Base-by-base conservation (phyloP, 2,329 filamentous ascomycete species). In the Coniochaeta ligniaria region DNA sequence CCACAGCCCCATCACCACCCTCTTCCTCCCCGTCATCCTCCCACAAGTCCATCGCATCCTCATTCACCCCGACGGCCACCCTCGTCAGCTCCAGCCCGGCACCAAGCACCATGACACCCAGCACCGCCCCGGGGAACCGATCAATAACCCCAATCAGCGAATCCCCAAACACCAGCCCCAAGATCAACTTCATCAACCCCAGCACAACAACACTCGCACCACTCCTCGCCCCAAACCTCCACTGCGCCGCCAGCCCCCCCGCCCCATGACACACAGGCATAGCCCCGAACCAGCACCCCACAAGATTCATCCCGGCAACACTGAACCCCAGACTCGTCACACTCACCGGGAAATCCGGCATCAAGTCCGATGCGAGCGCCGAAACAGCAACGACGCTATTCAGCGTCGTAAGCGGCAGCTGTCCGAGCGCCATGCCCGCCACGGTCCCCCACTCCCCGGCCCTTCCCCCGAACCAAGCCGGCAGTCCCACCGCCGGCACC, bases 251-350 rank as follows among this genome's bases (percentile, higher is more conserved):
- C 0, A 98, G 79, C 0, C 94, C 94, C 2, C 94, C 94, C 0
- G 92, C 92, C 6, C 94, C 94, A 71, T 98, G 95, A 70, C 95
- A 98, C 4, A 95, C 87, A 3, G 94, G 95, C 95, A 97, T 98
- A 6, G 89, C 90, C 56, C 93, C 93, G 68, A 96, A 96, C 90
- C 91, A 96, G 68, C 91, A 93, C 17, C 90, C 89, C 1, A 89
- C 72, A 3, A 97, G 77, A 71, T 98, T 98, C 85, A 96, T 96
- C 1, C 80, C 68, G 0, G 88, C 87, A 4, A 98, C 91, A 60
- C 91, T 96, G 62, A 93, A 72, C 1, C 93, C 94, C 33, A 98
- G 80, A 0, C 86, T 80, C 0, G 91, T 94, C 6, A 92, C 88
- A 0, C 85, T 85, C 0, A 36, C 66, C 0, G 83, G 82, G 3